Evolutionary conservation across 2,329 filamentous ascomycete species (phyloP).

Genomic region (Penicillium frequentans): DNA sequence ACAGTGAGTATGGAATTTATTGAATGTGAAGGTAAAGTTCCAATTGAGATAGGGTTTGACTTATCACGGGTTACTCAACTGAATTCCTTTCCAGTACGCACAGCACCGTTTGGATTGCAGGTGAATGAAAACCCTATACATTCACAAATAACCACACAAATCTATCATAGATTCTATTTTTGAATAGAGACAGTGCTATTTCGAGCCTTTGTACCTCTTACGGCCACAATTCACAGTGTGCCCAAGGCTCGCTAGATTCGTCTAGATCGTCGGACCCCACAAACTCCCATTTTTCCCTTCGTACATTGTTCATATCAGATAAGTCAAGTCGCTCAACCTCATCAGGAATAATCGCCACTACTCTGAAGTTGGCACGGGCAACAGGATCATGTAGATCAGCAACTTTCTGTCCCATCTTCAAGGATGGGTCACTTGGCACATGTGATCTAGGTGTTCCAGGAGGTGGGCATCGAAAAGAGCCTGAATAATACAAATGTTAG

Average conservation of each 20-base stretch:
- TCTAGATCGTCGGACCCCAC: not conserved
- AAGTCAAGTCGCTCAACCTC: conserved; percentile 75
- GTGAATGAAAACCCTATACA: no score
- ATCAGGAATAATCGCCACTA: conserved; percentile 81
- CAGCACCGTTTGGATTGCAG: no score
- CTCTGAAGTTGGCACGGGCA: conserved; percentile 75
- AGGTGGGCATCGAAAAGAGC: conserved; percentile 70
- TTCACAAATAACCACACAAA: no score
- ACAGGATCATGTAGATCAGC: conserved; percentile 67
- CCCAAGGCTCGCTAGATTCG: conserved; percentile 57
- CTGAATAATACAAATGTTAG: conserved; percentile 29
- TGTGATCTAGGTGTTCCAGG: conserved; percentile 63
- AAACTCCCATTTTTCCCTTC: conserved; percentile 69
- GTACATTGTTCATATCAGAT: conserved; percentile 61
- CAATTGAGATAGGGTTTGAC: not conserved
- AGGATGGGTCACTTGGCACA: conserved; percentile 47
- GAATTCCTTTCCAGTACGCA: not conserved
- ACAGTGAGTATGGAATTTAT: not conserved
- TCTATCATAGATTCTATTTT: not conserved
- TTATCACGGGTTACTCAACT: not conserved
- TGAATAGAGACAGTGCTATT: not conserved
- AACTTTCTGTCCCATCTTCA: conserved; percentile 63
- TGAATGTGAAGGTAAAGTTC: not conserved
- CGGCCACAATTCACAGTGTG: conserved; percentile 68
- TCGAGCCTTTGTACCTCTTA: conserved; percentile 17